phyloP scores from a whole-genome alignment of 139 green algal genomes.

The Ostreobium quekettii region DNA sequence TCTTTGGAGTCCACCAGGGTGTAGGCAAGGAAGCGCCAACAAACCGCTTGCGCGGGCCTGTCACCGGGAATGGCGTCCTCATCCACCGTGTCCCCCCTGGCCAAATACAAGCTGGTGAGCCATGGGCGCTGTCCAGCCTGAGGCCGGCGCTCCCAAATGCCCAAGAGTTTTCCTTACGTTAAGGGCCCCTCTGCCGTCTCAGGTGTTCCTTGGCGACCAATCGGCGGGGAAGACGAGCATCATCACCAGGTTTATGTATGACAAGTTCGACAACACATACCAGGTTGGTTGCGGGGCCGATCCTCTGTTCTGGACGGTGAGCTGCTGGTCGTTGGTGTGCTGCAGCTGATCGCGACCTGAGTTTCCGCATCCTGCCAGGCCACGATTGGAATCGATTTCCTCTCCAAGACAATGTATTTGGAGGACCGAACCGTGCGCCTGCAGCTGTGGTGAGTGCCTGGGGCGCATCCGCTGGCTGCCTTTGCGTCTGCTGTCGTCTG shows the following conservation, averaged over 20 bases:
- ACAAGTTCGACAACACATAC: constrained; percentile 99
- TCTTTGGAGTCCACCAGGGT: too few relatives aligned
- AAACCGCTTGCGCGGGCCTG: too few relatives aligned
- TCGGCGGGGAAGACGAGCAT: constrained; percentile 94
- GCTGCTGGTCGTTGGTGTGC: too few relatives aligned
- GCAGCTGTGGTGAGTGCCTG: constrained; percentile 83
- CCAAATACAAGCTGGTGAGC: constrained; percentile 99
- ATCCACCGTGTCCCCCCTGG: constrained; percentile 59
- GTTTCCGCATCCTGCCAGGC: too few relatives aligned
- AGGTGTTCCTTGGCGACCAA: constrained; percentile 89
- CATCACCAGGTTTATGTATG: constrained; percentile 99
- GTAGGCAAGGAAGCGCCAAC: too few relatives aligned
- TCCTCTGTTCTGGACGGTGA: too few relatives aligned
- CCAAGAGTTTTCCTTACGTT: too few relatives aligned
- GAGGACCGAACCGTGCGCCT: constrained; percentile 97
- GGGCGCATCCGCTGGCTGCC: too few relatives aligned
- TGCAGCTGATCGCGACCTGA: too few relatives aligned
- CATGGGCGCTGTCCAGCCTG: too few relatives aligned
- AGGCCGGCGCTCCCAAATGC: not conserved
- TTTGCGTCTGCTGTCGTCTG: too few relatives aligned
- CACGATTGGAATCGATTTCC: constrained; percentile 99
- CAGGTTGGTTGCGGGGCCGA: constrained; percentile 49
- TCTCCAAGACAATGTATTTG: constrained; percentile 99
- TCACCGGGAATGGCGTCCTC: constrained; percentile 20
- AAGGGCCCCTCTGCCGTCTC: too few relatives aligned